Evolutionary conservation across 768 basidiomycete genomes (phyloP), one percentile per base, ranked within the genome.

Genomic region (Boletus reticulatus): DNA sequence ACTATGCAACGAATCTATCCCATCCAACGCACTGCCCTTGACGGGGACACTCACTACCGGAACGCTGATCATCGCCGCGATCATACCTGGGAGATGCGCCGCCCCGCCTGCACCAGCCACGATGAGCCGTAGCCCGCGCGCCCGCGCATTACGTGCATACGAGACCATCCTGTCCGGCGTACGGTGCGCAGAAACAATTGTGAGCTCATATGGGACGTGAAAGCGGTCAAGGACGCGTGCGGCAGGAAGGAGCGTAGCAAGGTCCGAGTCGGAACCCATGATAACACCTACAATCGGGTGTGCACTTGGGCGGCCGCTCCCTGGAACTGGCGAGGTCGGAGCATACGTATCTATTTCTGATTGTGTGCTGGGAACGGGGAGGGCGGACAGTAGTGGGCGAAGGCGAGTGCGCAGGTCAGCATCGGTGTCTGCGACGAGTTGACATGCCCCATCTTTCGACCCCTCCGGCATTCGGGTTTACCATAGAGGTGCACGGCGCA

Each of bases 51-150:
- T 96, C 32, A 99, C 84, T 0, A 99, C 93, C 0, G 97, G 96
- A 49, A 98, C 70, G 3, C 85, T 78, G 0, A 94, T 96, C 88
- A 97, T 86, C 19, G 92, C 88, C 6, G 96, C 97, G 1, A 98
- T 93, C 97, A 99, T 99, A 0, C 97, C 97, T 0, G 97, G 97
- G 2, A 99, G 75, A 75, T 99, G 97, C 6, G 96, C 97, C 1
- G 97, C 96, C 0, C 97, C 97, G n/a, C 97, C 97, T 7, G 97
- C 97, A 7, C 96, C 96, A 2, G 96, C 96, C 42, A 99, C 88
- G 71, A 99, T 84, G 5, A 81, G 82, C 44, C 88, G 74, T 41
- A 90, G 61, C 3, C 89, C 90, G 6, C 88, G 76, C 17, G 78
- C 69, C 2, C 80, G 78, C 0, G 94, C 95, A 10, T 82, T 80